These are phyloP conservation scores for Macrophomina pseudophaseolina DNA, from an alignment of 2,329 filamentous ascomycete species.

Conservation along the genomic window DNA sequence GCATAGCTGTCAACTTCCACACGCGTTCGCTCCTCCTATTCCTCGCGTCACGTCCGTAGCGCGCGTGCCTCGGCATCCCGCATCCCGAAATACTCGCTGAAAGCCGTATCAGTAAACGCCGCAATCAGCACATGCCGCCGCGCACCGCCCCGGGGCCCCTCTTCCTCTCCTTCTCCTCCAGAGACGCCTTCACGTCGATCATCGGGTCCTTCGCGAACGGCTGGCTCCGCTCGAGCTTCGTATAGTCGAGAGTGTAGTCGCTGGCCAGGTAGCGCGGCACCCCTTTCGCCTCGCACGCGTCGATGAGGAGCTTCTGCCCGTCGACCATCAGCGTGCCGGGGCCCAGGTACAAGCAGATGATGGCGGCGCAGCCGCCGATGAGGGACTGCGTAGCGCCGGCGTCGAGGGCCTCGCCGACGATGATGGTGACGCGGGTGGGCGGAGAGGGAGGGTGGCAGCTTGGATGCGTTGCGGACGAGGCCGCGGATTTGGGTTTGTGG, in stretches of 20 bases:
- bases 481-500: slow-evolving; percentile 35
- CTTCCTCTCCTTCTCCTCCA: slow-evolving; percentile 41
- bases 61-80: slow-evolving; percentile 33
- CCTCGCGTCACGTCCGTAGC: slow-evolving; percentile 44
- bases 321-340: slow-evolving; percentile 47
- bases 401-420: slow-evolving; percentile 37
- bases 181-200: slow-evolving; percentile 47
- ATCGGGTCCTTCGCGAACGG: slow-evolving; percentile 48
- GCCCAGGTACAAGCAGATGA: slow-evolving; percentile 50
- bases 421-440: slow-evolving; percentile 28
- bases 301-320: slow-evolving; percentile 50
- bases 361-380: slow-evolving; percentile 41
- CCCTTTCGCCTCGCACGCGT: slow-evolving; percentile 42
- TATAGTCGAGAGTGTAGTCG: slow-evolving; percentile 50
- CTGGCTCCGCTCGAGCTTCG: slow-evolving; percentile 45
- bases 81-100: slow-evolving; percentile 35
- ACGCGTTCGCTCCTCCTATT: too few species aligned
- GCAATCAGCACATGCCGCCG: slow-evolving; percentile 51
- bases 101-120: slow-evolving; percentile 44
- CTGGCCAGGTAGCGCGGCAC: slow-evolving; percentile 50
- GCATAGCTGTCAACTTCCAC: slow-evolving; percentile 47
- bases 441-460: slow-evolving; percentile 31
- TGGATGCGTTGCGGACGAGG: slow-evolving; percentile 37
- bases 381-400: slow-evolving; percentile 34
- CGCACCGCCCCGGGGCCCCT: too few species aligned